Base-by-base conservation (phyloP, 2,329 filamentous ascomycete species). In the Ophiostoma ulmi region DNA sequence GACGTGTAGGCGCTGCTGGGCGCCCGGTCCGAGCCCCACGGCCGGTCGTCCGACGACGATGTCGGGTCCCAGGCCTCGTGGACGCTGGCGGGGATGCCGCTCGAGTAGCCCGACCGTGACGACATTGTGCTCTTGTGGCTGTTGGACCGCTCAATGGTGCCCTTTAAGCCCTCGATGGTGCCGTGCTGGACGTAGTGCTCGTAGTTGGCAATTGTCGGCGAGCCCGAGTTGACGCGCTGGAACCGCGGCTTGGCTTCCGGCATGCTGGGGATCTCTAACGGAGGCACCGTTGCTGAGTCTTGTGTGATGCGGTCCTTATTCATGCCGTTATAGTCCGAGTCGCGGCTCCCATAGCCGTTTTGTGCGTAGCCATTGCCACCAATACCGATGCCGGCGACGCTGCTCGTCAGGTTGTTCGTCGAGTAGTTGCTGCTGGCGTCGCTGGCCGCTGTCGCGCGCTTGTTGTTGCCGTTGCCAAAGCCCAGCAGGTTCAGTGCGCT, bases 281-380 rank as follows among this genome's bases (percentile, higher is more conserved):
- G 88, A n/a, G 90, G 87, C 0, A 92, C 86, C 0, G 89, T 87
- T 26, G 87, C 87, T n/a, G 90, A 91, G 73, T 89, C 85, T 73
- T 89, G 88, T 1, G 87, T 90, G 63, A 83, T 82, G 71, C 86
- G 83, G 73, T 79, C 73, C 39, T 58, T 41, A 11, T 70, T 26
- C 20, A n/a, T 17, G 67, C 48, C 10, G 36, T 68, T 41, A 66
- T 71, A 35, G 67, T 65, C 31, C 61, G 13, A 38, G 61, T 38
- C 6, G 61, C 61, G 35, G 63, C 35, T 22, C 11, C 20, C 64
- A 14, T 39, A 35, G 5, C 7, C 39, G 13, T 13, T 17, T 10
- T 22, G 44, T 17, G 44, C 35, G n/a, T 67, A 38, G 20, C 65
- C 65, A 7, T 31, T 44, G 44, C 66, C 66, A 4, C 66, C 66